Evolutionary conservation across 768 basidiomycete genomes (phyloP).

Genomic region (Leccinum subgranulosum): DNA sequence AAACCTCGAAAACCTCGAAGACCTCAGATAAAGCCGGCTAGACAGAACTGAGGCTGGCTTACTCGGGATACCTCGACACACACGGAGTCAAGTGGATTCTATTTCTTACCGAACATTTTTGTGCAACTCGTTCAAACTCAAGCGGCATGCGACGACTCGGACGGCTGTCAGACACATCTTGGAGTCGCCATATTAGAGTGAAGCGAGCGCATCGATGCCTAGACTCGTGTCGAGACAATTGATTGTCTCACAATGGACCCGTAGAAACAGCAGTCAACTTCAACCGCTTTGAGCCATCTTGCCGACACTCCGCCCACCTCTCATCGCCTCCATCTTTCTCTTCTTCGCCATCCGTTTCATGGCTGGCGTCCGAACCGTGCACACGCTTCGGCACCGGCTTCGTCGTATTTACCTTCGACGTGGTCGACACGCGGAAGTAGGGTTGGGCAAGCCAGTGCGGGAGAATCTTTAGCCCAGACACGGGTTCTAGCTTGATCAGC

Average conservation of each 20-base stretch:
- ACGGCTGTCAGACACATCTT: neutral
- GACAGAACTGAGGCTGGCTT: too few species aligned
- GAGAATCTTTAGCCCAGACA: slow-evolving; percentile 49
- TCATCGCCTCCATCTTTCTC: neutral
- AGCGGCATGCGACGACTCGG: neutral
- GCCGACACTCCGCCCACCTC: neutral
- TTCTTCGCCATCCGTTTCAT: neutral
- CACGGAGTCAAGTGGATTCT: neutral
- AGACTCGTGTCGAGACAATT: neutral
- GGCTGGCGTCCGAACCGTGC: neutral
- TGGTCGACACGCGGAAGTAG: slow-evolving; percentile 39
- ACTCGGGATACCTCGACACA: too few species aligned
- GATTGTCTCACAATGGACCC: neutral
- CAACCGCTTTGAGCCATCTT: slow-evolving; percentile 9
- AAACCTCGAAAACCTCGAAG: too few species aligned
- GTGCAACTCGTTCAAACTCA: neutral
- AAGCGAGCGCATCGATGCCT: neutral
- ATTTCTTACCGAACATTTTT: neutral
- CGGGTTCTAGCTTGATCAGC: slow-evolving; percentile 40
- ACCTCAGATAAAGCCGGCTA: too few species aligned
- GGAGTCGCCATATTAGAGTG: neutral
- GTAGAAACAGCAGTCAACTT: slow-evolving; percentile 1
- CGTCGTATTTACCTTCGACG: neutral
- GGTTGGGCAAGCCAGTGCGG: slow-evolving; percentile 77
- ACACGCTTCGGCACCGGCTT: slow-evolving; percentile 9